Evolutionary conservation across 176 grass and related monocot species (phyloP).

Genomic region (Oryza officinalis): DNA sequence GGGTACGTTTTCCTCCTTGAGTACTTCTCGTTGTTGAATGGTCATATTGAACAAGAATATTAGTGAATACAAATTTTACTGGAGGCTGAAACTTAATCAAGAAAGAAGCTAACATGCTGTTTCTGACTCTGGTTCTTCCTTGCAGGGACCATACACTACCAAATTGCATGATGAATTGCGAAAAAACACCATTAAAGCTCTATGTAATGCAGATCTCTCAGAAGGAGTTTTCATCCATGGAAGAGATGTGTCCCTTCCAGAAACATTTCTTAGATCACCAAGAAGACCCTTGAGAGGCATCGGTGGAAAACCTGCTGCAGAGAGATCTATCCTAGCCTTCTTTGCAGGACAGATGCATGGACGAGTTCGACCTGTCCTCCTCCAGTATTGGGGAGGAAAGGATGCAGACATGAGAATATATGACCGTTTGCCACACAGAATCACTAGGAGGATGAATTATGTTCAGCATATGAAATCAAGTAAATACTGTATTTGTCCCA

Average conservation of each 20-base stretch:
- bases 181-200: slow-evolving; percentile 79
- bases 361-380: slow-evolving; percentile 74
- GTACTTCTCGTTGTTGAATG: slow-evolving; percentile 3
- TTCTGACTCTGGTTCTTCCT: neutral
- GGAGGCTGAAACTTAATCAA: neutral
- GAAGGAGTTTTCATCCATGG: slow-evolving; percentile 75
- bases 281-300: slow-evolving; percentile 68
- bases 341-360: slow-evolving; percentile 95
- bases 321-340: slow-evolving; percentile 83
- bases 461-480: slow-evolving; percentile 86
- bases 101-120: neutral
- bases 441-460: slow-evolving; percentile 68
- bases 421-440: slow-evolving; percentile 42
- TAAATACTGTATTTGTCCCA: slow-evolving; percentile 84
- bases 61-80: neutral
- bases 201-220: slow-evolving; percentile 83
- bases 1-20: slow-evolving; percentile 57
- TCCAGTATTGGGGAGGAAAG: slow-evolving; percentile 65
- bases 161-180: slow-evolving; percentile 69
- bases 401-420: slow-evolving; percentile 76
- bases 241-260: slow-evolving; percentile 88
- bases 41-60: neutral
- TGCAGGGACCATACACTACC: slow-evolving; percentile 73
- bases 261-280: slow-evolving; percentile 74
- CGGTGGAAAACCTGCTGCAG: slow-evolving; percentile 53